Base-by-base conservation (phyloP, 148 eudicot species). In the Cornus controversa region DNA sequence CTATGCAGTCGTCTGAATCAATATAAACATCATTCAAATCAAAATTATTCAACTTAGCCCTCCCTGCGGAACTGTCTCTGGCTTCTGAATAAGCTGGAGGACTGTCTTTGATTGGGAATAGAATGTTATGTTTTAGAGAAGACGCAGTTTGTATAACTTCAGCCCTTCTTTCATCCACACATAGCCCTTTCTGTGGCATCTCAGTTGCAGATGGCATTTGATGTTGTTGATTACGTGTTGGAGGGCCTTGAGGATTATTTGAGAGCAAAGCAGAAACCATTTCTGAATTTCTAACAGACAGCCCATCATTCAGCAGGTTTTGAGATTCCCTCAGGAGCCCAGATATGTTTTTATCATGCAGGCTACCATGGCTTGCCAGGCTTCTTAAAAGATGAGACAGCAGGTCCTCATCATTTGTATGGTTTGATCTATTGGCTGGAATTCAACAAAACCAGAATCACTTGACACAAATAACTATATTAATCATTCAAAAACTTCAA, bases 371-470 rank as follows among this genome's bases (percentile, higher is more conserved):
- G 82, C 66, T 85, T 14, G 85, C 86, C 82, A 91, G 88, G 77
- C 84, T 92, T 72, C 70, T 82, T 82, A 92, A 72, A 58, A 92
- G 83, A 81, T 90, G 91, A 78, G 92, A 86, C n/a, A 92, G 85
- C 76, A 89, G 82, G 79, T 92, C 92, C 80, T 90, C 89, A 81
- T 86, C 91, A 54, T 83, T 83, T 66, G 86, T 67, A 67, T 92
- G 89, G 75, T 82, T 79, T 34, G 93, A 82, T 76, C 81, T 80
- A 85, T 80, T 87, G 63, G 92, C 97, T 92, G 90, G 85, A 87
- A 70, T 70, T 72, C 66, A n/a, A 71, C 22, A 71, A 54, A 71
- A 23, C 15, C 5, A 13, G 15, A 23, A 60, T 60, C 24, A 60
- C 24, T 60, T 16, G 18, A 54, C 62, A 54, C 62, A 54, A 13